Conservation (phyloP, 1,139 yeast species). For the Taphrina communis region DNA sequence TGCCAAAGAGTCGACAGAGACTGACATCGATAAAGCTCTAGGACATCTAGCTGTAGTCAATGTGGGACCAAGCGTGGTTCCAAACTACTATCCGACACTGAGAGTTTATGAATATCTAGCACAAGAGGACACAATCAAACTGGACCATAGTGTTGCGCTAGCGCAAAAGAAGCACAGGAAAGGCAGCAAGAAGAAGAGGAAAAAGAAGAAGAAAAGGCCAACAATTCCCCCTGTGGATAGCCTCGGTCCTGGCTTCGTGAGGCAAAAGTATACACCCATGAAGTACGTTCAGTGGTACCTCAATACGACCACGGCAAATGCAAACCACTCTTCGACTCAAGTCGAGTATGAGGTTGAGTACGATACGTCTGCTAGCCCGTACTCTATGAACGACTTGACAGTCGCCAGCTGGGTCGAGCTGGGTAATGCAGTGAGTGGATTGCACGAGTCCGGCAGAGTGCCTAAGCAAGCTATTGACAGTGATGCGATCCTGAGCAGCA, state of each 20-base stretch:
- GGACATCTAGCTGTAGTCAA: slow-evolving; percentile 72
- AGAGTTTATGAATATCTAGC: slow-evolving; percentile 76
- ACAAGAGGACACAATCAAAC: slow-evolving; percentile 49
- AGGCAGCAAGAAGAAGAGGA: slow-evolving; percentile 47
- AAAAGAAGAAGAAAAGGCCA: slow-evolving; percentile 47
- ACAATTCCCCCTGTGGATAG: slow-evolving; percentile 59
- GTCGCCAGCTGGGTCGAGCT: slow-evolving; percentile 50
- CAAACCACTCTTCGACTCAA: slow-evolving; percentile 55
- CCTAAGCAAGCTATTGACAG: not conserved
- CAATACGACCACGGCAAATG: slow-evolving; percentile 61
- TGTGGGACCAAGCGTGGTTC: slow-evolving; percentile 77
- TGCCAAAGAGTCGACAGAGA: slow-evolving; percentile 37
- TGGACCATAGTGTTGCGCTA: slow-evolving; percentile 45
- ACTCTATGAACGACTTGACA: slow-evolving; percentile 62
- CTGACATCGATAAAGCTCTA: slow-evolving; percentile 50
- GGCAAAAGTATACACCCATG: slow-evolving; percentile 74
- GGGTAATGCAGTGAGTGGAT: slow-evolving; percentile 32
- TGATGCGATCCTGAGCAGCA: not conserved
- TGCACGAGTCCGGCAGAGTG: slow-evolving; percentile 31
- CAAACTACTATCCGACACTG: slow-evolving; percentile 82
- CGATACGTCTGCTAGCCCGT: slow-evolving; percentile 65
- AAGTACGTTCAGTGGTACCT: slow-evolving; percentile 74
- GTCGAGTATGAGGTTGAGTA: slow-evolving; percentile 62
- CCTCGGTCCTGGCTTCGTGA: slow-evolving; percentile 76
- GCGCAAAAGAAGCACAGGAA: slow-evolving; percentile 44